These are phyloP conservation scores for Russula compacta DNA, from an alignment of 768 basidiomycete genomes.

Conservation along the genomic window DNA sequence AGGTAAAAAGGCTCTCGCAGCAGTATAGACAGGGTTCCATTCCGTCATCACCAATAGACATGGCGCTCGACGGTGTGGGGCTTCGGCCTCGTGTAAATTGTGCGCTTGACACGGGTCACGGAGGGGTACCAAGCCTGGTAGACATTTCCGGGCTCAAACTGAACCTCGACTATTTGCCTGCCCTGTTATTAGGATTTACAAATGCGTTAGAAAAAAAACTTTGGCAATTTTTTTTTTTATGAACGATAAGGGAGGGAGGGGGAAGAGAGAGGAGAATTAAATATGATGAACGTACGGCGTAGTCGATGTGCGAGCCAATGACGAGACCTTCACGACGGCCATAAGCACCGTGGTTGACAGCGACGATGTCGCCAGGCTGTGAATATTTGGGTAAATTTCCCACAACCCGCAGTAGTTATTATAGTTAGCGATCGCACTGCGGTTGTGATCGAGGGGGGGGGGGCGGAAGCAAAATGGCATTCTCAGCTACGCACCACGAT, in stretches of 20 bases:
- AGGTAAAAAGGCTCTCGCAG: no score
- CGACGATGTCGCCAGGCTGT: slow-evolving; percentile 78
- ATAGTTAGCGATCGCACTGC: not conserved
- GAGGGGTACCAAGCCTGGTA: slow-evolving; percentile 73
- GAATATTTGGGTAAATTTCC: no score
- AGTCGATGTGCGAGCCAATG: slow-evolving; percentile 65
- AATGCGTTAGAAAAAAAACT: not conserved
- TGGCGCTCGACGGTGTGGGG: slow-evolving; percentile 61
- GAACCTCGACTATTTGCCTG: slow-evolving; percentile 74
- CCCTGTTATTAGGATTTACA: slow-evolving; percentile 37
- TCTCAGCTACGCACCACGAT: slow-evolving; percentile 2
- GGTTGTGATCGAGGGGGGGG: not conserved
- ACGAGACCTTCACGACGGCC: slow-evolving; percentile 75
- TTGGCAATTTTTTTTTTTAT: no score
- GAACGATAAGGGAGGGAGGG: not conserved
- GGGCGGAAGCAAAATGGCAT: no score
- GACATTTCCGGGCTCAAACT: slow-evolving; percentile 58
- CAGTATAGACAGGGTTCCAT: not conserved
- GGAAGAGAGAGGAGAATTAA: not conserved
- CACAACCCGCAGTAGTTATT: no score
- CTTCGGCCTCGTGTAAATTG: slow-evolving; percentile 42
- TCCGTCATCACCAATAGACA: slow-evolving; percentile 51
- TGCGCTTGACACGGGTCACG: slow-evolving; percentile 69
- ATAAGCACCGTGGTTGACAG: slow-evolving; percentile 53
- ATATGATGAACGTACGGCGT: slow-evolving; percentile 39